Base-by-base conservation (phyloP, 2,329 filamentous ascomycete species). In the Colletotrichum sp. region DNA sequence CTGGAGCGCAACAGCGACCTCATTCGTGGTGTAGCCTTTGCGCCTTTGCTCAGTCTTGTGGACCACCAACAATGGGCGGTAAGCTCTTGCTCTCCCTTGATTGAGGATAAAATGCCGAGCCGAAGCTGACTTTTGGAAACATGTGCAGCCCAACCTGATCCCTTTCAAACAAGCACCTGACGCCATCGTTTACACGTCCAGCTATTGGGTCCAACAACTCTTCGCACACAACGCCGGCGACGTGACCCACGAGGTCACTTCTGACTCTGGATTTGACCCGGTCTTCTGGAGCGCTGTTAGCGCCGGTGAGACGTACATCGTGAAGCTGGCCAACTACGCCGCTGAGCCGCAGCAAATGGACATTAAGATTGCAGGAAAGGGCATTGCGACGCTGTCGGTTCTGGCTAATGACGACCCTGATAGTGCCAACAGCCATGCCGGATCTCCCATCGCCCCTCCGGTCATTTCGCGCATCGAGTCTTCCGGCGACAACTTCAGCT, bases 31-130 rank as follows among this genome's bases (percentile, higher is more conserved):
- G 43, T 21, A 48, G 43, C 43, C 1, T 48, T 48, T 21, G 43
- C 43, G 43, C 43, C 43, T 21, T 48, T 48, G 43, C 18, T 48
- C 10, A 21, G 43, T 48, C 43, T 21, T 13, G 43, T 48, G 5
- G 6, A 48, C 4, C 43, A 48, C 10, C 43, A 48, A 7, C n/a
- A 48, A 21, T 48, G 43, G 43, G 43, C 43, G 43, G 43, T 48
- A 48, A 48, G 43, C 3, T 48, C 5, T 4, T 3, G 5, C 4
- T 1, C 10, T 48, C 10, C 1, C 5, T 21, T 48, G 1, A 7
- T 48, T 48, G 3, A n/a, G 0, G 3, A 6, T 13, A 2, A 48
- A 4, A 48, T 0, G 10, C 1, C 4, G 2, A 48, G n/a, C 43
- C 10, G 4, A 7, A 48, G 5, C 43, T 48, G 6, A 48, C 10